Base-by-base conservation (phyloP, 495 filamentous ascomycete genomes). In the Massariosphaeria phaeospora region DNA sequence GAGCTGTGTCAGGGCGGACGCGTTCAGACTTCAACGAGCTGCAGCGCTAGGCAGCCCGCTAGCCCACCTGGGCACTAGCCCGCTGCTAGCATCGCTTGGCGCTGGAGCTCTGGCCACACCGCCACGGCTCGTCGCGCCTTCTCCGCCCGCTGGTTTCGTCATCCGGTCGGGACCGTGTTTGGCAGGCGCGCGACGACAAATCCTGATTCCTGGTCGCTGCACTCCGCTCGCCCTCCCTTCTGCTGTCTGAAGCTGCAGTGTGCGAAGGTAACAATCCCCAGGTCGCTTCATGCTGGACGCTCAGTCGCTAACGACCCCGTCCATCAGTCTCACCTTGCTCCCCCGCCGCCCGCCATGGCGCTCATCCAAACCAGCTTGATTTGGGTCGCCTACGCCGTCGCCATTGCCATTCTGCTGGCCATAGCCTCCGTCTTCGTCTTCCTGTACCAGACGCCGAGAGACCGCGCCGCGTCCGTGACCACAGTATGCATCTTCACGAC, bases 371-470 rank as follows among this genome's bases (percentile, higher is more conserved):
- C 83, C 5, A 84, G 86, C 61, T 78, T 95, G 34, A 94, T 95
- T 59, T 95, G 91, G 90, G 80, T 91, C 26, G 79, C 91, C n/a
- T 96, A 89, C 71, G 89, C 81, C 51, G 80, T 89, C 33, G 88
- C 85, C 31, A 73, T 95, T 30, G 83, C 69, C 48, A 66, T 95
- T 27, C 75, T 86, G 55, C 73, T 90, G 31, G 68, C 78, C 45
- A 80, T 88, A 53, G 83, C 89, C 48, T 79, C 84, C 45, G 79
- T 91, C 56, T 94, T 94, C 52, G 88, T 91, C 27, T 88, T 85
- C 69, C 61, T 81, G 54, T 97, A 95, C 75, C 91, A 97, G 69
- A 83, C 82, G 12, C 88, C 90, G 31, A 79, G 84, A 38, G 94
- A 97, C 40, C 83, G 93, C 43, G 90, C 89, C 13, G 76, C 79